Base-by-base conservation (phyloP, 208 protist species). In the Crithidia mellificae region DNA sequence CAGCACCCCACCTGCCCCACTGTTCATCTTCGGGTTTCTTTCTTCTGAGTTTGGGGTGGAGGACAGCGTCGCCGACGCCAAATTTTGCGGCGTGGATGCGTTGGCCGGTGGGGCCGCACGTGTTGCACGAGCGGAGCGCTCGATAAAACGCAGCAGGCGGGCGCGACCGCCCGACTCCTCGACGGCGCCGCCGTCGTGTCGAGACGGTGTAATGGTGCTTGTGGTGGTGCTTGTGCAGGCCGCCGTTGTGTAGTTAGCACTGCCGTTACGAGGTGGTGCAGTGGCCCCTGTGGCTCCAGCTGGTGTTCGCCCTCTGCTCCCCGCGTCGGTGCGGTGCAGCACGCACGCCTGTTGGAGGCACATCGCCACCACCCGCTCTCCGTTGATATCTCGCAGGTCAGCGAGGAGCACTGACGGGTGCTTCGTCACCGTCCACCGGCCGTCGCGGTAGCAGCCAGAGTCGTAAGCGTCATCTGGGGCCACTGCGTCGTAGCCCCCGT, bases 301-400 rank as follows among this genome's bases (percentile, higher is more conserved):
- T 14, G 63, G 29, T 14, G 22, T 27, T 6, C 38, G 29, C 11
- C 30, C 43, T 6, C 24, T 2, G 27, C 20, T 15, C 7, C n/a
- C 22, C 0, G 20, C 19, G 5, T 3, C 9, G 7, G 25, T 20
- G 58, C 67, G 49, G 17, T 47, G 46, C 67, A 72, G 49, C 27
- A 72, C 57, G 38, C 57, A 72, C 3, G 57, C 43, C 27, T 65
- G 57, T 0, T 44, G 58, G 44, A 72, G 47, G 29, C 65, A 72
- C 57, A 58, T 54, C 9, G 14, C 11, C 6, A 57, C 34, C 32
- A 57, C 36, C 7, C 24, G 19, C 34, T 67, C 51, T 2, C 38
- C 57, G 46, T 59, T 46, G 22, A 11, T 39, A 9, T 50, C 36
- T 1, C 22, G 57, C 30, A 27, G 20, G 15, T 51, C 56, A 0